Evolutionary conservation across 441 rosid species (phyloP), one percentile per base, ranked within the genome.

Genomic region (Eutrema salsugineum): DNA sequence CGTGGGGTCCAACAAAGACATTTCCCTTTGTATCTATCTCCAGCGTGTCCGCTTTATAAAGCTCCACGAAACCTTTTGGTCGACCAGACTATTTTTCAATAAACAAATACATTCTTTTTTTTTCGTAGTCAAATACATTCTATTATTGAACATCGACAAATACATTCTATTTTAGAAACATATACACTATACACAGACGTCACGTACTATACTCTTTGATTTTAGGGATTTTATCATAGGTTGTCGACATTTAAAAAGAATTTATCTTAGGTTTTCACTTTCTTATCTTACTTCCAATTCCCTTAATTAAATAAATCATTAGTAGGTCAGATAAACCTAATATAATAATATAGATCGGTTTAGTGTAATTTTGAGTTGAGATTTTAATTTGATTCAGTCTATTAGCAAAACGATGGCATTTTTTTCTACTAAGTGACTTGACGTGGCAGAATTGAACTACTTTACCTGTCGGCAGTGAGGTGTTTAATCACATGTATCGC

Each of bases 401-500:
- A 19, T 4, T 9, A 43, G 9, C 9, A 42, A 55, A 16, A 66
- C 40, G 16, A 19, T 39, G 27, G 22, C 39, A 38, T 20, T 11
- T 9, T 9, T 56, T 68, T 63, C 39, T 20, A 55, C 59, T 6
- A 53, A 35, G 55, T 5, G 60, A 44, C 48, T 5, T 68, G n/a
- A 75, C 70, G 70, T 68, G 69, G 73, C 54, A 63, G 10, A 19
- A 15, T 22, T 77, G 46, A 77, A 77, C 64, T 3, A 50, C 68
- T 71, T 77, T 50, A 77, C 59, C 17, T 77, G 77, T 77, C 80
- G 77, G 77, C 77, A 72, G 50, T 50, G 68, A 51, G 24, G 53
- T 66, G 63, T 66, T 12, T 32, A 67, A 71, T 77, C 80, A 66
- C 69, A 16, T 72, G 80, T 3, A 70, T 3, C 73, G 73, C 73